Evolutionary conservation across 805 yeast genomes (phyloP).

Genomic region (Ogataea naganishii): DNA sequence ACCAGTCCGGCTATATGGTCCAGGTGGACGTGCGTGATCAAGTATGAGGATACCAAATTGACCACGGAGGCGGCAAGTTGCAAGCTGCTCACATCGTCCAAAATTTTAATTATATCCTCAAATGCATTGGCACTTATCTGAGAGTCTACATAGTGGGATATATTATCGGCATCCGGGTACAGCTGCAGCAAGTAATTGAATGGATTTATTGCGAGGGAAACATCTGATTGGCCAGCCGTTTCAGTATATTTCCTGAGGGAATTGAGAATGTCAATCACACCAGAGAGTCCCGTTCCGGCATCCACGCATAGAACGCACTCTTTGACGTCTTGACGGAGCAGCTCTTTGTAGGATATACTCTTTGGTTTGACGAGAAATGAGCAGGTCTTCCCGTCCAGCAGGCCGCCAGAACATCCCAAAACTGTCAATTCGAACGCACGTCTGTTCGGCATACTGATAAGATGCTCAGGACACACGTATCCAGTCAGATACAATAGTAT

Average conservation of each 20-base stretch:
- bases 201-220: too few relatives aligned
- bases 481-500: too few relatives aligned
- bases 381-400: constrained; percentile 63
- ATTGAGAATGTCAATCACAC: constrained; percentile 32
- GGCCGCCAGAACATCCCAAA: constrained; percentile 83
- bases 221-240: neutral
- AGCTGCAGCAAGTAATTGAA: constrained; percentile 9
- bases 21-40: constrained; percentile 76
- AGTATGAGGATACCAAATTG: constrained; percentile 30
- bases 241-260: constrained; percentile 4
- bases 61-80: constrained; percentile 18
- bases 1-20: constrained; percentile 71
- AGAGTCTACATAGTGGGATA: constrained; percentile 6
- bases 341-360: constrained; percentile 28
- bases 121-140: constrained; percentile 1
- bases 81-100: constrained; percentile 4
- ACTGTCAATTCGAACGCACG: constrained; percentile 59
- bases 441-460: too few relatives aligned
- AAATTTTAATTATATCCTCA: neutral
- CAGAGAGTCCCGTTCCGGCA: constrained; percentile 68
- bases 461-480: too few relatives aligned
- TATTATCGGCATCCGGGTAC: constrained; percentile 9
- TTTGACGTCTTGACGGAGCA: constrained; percentile 16
- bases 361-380: constrained; percentile 58
- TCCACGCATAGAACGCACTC: constrained; percentile 54